Conservation (phyloP, 495 filamentous ascomycete species). For the Clohesyomyces aquaticus region DNA sequence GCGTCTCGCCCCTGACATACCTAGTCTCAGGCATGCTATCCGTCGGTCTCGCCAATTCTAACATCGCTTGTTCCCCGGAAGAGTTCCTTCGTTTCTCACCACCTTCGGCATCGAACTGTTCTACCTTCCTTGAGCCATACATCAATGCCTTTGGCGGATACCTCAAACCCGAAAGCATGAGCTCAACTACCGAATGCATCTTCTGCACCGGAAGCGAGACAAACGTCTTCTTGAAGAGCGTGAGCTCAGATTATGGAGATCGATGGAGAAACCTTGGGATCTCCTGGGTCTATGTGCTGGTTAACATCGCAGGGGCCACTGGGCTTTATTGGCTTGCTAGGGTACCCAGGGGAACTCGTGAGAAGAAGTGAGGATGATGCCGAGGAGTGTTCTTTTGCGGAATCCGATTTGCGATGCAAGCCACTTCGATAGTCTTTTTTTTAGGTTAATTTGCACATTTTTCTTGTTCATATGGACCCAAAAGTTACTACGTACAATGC, state of each 20-base stretch:
- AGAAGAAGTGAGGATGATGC: too few species aligned
- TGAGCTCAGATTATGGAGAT: slow-evolving; percentile 58
- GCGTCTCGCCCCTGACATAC: slow-evolving; percentile 76
- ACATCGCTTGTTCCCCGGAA: slow-evolving; percentile 61
- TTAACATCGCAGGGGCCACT: slow-evolving; percentile 75
- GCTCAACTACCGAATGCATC: slow-evolving; percentile 58
- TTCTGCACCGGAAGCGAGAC: slow-evolving; percentile 65
- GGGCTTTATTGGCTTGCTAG: slow-evolving; percentile 78
- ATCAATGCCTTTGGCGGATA: slow-evolving; percentile 43
- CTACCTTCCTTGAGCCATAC: slow-evolving; percentile 60
- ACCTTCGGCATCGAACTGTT: slow-evolving; percentile 58
- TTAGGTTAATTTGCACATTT: too few species aligned
- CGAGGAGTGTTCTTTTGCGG: too few species aligned
- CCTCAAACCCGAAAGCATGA: slow-evolving; percentile 54
- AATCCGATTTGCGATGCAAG: too few species aligned
- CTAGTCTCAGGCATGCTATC: slow-evolving; percentile 68
- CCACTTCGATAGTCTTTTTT: too few species aligned
- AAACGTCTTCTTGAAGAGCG: slow-evolving; percentile 61
- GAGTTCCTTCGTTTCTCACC: slow-evolving; percentile 65
- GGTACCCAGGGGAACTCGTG: slow-evolving; percentile 65
- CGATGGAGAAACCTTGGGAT: slow-evolving; percentile 73
- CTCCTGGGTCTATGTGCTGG: slow-evolving; percentile 69
- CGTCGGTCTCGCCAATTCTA: slow-evolving; percentile 60
- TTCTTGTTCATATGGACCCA: too few species aligned
- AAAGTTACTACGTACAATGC: too few species aligned